phyloP scores from a whole-genome alignment of 345 rosid genomes.

The Rhizophora mangle region DNA sequence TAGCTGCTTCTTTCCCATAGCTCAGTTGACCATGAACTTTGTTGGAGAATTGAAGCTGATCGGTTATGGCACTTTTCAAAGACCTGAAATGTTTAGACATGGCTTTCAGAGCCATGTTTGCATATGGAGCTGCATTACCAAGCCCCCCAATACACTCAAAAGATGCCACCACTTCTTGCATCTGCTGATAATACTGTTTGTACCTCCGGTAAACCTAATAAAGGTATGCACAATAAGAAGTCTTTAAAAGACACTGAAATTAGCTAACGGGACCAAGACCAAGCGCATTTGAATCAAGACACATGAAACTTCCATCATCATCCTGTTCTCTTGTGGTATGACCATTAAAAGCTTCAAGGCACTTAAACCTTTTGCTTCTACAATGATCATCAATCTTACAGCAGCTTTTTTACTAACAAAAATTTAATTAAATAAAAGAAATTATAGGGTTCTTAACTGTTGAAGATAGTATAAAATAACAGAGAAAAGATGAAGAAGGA shows the following conservation, averaged over 20 bases:
- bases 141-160: conserved; percentile 81
- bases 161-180: conserved; percentile 70
- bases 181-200: conserved; percentile 77
- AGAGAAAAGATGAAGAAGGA: no score
- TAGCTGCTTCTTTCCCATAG: conserved; percentile 45
- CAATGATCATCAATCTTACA: no score
- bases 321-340: not conserved
- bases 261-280: not conserved
- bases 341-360: no score
- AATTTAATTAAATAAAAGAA: no score
- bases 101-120: conserved; percentile 61
- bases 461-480: no score
- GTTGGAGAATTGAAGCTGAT: conserved; percentile 65
- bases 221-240: not conserved
- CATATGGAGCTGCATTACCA: conserved; percentile 79
- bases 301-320: not conserved
- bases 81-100: conserved; percentile 77
- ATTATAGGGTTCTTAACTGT: no score
- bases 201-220: conserved; percentile 72
- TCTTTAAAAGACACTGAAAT: not conserved
- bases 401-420: no score
- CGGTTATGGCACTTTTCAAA: conserved; percentile 67
- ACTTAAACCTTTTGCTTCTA: no score
- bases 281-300: not conserved
- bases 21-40: conserved; percentile 30